Base-by-base conservation (phyloP, 2,329 filamentous ascomycete species). In the Clonostachys sp. region DNA sequence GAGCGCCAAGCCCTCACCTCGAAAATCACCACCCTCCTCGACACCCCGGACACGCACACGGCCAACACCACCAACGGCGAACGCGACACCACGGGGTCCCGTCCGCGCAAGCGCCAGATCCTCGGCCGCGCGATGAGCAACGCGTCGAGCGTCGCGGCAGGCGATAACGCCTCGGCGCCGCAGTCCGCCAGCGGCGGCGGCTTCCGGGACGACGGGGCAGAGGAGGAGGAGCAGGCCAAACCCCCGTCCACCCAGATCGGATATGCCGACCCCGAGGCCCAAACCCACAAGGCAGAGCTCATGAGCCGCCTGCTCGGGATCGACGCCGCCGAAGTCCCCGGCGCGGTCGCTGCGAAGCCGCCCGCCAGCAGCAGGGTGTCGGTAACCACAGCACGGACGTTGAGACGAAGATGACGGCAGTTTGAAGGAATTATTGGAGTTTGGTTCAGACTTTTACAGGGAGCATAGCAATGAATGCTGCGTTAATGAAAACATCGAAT, bases 101-200 rank as follows among this genome's bases (percentile, higher is more conserved):
- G 61, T 16, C 55, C 63, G 46, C 54, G 71, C 2, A 67, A 71
- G 45, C 74, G 77, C 12, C 68, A 74, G 46, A 75, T 84, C 48
- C 65, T 84, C 4, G 81, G 81, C 6, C 75, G 81, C 12, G 81
- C 78, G 4, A 62, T 77, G 30, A 82, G 78, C 63, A 83, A 82
- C 55, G 71, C 71, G 4, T 83, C 79, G 3, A 80, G 76, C 46
- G 74, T 65, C 45, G 58, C 57, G n/a, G 24, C 24, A 4, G 24
- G 24, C 24, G 67, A 62, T 41, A 74, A 75, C 46, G 24, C 42
- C 10, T 13, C 42, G 17, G 42, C 42, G 12, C 45, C 45, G 5
- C 42, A 45, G 5, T 48, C 53, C 7, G 47, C 49, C 9, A 34
- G 46, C 13, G 47, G 44, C n/a, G 47, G 46, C n/a, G 45, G n/a